Evolutionary conservation across 1,284 basidiomycete genomes (phyloP), one percentile per base, ranked within the genome.

Genomic region (Malassezia yamatoensis): DNA sequence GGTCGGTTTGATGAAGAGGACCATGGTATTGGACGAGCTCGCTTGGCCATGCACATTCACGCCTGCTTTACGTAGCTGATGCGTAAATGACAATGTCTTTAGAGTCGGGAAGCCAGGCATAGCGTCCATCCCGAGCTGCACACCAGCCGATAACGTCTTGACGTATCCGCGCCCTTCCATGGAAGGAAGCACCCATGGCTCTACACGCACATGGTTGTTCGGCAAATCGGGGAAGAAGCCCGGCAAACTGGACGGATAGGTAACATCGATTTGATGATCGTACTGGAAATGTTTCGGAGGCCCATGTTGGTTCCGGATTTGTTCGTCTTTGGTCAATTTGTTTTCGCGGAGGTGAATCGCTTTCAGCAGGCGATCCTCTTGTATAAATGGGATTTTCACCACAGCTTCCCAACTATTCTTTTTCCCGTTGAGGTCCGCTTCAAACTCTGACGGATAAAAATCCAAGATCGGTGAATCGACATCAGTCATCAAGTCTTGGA

Each of bases 391-490:
- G 65, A 99, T 96, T 78, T 98, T 96, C 58, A 98, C 90, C 57
- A 98, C 83, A 0, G 93, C 93, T 75, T 99, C 94, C 94, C 94
- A 98, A 35, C 96, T 91, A 67, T 86, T 84, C 75, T 93, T 98
- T 81, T 99, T 98, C 47, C 94, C 94, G 69, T 98, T 98, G 70
- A 96, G 78, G 77, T 99, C 94, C 62, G 83, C 83, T 63, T 89
- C 90, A 65, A 96, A 98, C 51, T 88, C 83, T 13, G 78, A 64
- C 0, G 94, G 94, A 75, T 98, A 99, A 78, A 98, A 98, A 72
- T 94, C 88, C 51, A 88, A 76, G 67, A 99, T 96, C 0, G 89
- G 83, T 5, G 93, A 98, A 57, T 82, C 83, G 4, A 83, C 77
- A 65, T 87, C 84, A 59, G 80, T 83, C 91, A 98, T 96, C 40